These are phyloP conservation scores for Pichia sp. DNA, from an alignment of 1,139 yeast genomes.

Conservation along the genomic window DNA sequence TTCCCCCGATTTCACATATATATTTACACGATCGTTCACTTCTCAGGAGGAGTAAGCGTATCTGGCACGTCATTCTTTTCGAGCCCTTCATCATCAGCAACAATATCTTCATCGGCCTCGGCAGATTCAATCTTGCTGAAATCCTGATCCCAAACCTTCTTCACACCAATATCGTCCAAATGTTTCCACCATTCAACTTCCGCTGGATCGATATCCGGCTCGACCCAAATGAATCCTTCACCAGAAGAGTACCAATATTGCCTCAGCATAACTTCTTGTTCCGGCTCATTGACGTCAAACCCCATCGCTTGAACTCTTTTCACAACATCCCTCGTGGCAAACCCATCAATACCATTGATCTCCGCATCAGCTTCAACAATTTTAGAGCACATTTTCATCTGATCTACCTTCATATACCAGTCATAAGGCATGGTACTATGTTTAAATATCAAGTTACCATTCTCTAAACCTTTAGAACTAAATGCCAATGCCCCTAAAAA, in stretches of 20 bases:
- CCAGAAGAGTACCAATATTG: slow-evolving; percentile 78
- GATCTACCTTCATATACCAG: slow-evolving; percentile 63
- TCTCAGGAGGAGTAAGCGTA: no score
- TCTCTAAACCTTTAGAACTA: slow-evolving; percentile 43
- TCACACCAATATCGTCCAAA: slow-evolving; percentile 23
- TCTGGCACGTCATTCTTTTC: no score
- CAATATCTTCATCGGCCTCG: slow-evolving; percentile 37
- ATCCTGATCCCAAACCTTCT: slow-evolving; percentile 29
- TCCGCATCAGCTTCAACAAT: slow-evolving; percentile 59
- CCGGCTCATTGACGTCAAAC: slow-evolving; percentile 34
- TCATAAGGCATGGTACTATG: slow-evolving; percentile 59
- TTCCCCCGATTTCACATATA: no score
- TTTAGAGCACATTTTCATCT: slow-evolving; percentile 58
- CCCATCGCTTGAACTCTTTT: slow-evolving; percentile 27
- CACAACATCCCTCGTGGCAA: slow-evolving; percentile 28
- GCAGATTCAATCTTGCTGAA: slow-evolving; percentile 35
- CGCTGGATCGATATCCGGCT: slow-evolving; percentile 78
- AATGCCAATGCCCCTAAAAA: slow-evolving; percentile 52
- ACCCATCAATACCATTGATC: slow-evolving; percentile 40
- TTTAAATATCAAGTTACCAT: slow-evolving; percentile 43
- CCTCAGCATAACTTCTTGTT: slow-evolving; percentile 50
- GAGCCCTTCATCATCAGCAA: slow-evolving; percentile 7
- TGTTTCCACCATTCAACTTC: slow-evolving; percentile 48
- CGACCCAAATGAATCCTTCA: slow-evolving; percentile 72
- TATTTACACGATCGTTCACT: no score